Conservation (phyloP, 176 grass and related monocot species). For the Musa acuminata region DNA sequence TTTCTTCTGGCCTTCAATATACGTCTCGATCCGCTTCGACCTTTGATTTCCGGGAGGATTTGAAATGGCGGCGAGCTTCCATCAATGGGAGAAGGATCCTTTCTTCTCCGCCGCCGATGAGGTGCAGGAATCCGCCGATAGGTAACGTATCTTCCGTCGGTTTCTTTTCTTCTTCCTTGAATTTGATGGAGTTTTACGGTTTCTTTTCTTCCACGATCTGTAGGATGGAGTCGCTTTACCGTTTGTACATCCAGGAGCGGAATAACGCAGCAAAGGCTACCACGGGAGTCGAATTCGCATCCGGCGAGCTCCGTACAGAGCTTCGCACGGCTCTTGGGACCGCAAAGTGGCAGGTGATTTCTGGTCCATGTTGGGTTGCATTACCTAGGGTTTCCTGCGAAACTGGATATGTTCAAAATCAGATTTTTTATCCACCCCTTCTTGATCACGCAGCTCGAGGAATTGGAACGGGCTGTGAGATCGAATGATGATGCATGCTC, state of each 20-base stretch:
- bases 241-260: neutral
- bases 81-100: neutral
- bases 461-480: slow-evolving; percentile 49
- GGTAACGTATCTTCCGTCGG: neutral
- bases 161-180: neutral
- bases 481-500: slow-evolving; percentile 35
- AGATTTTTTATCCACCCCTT: neutral
- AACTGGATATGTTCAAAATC: neutral
- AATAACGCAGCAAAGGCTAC: neutral
- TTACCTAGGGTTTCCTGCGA: neutral
- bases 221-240: slow-evolving; percentile 1
- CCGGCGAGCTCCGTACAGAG: slow-evolving; percentile 38
- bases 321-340: slow-evolving; percentile 56
- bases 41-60: neutral
- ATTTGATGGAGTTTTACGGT: no score
- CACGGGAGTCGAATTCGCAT: neutral
- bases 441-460: slow-evolving; percentile 45
- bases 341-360: slow-evolving; percentile 39
- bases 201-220: neutral
- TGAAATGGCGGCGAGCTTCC: neutral
- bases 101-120: slow-evolving; percentile 5
- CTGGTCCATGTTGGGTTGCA: neutral
- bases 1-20: no score
- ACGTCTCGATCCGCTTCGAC: no score
- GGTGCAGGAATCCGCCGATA: slow-evolving; percentile 7